phyloP scores from a whole-genome alignment of 2,329 filamentous ascomycete genomes.

The Sarocladiaceae sp. region DNA sequence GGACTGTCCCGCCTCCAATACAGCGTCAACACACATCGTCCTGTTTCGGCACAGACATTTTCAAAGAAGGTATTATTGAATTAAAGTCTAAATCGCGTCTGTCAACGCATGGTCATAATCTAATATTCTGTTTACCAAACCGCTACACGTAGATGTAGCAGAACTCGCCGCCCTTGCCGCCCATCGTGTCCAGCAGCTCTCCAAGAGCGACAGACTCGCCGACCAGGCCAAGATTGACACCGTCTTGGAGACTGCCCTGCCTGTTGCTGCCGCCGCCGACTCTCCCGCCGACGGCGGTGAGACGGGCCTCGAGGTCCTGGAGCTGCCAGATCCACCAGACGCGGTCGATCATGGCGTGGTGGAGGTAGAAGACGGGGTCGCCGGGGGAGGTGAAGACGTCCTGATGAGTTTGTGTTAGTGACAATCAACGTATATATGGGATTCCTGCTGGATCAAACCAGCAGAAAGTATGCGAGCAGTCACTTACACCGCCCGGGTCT shows the following conservation, averaged over 20 bases:
- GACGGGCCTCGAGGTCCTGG: slow-evolving; percentile 19
- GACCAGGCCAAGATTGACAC: not conserved
- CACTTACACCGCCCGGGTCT: slow-evolving; percentile 26
- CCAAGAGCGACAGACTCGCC: not conserved
- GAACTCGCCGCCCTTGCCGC: slow-evolving; percentile 13
- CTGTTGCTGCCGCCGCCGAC: slow-evolving; percentile 3
- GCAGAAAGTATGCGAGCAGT: too few relatives aligned
- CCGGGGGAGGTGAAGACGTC: slow-evolving; percentile 33
- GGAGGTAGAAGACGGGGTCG: slow-evolving; percentile 28
- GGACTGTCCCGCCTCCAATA: too few relatives aligned
- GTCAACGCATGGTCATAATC: not conserved
- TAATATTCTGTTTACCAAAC: not conserved
- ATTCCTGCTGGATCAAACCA: too few relatives aligned
- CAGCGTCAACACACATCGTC: too few relatives aligned
- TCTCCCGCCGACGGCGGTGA: not conserved
- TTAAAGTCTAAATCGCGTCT: not conserved
- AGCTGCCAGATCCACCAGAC: slow-evolving; percentile 14
- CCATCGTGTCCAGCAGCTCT: slow-evolving; percentile 4
- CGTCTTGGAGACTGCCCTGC: slow-evolving; percentile 1
- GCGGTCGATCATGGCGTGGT: slow-evolving; percentile 18
- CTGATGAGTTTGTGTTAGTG: not conserved
- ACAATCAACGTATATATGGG: not conserved
- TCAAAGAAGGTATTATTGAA: too few relatives aligned
- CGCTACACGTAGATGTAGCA: slow-evolving; percentile 9
- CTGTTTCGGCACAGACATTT: too few relatives aligned